A percentile compares a stretch with the other conserved stretches of the same genome.
These are phyloP conservation scores for Lagenidium sp. DNA, from an alignment of 352 stramenopile species.

Conservation along the genomic window DNA sequence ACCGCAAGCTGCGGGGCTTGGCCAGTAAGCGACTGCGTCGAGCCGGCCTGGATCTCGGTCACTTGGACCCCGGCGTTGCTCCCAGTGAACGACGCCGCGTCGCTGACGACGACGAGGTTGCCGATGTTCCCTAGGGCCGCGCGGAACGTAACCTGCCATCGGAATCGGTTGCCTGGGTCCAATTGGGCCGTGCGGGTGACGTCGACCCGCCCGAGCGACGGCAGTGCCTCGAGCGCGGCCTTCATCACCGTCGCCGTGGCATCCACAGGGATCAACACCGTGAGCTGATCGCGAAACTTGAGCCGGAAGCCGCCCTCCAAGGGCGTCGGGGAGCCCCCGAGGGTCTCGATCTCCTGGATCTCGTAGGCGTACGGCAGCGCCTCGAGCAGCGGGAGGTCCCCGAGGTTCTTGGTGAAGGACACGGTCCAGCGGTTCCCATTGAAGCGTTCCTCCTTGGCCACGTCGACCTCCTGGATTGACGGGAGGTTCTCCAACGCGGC, in stretches of 20 bases:
- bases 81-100: constrained; percentile 32
- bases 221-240: constrained; percentile 80
- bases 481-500: constrained; percentile 64
- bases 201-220: constrained; percentile 85
- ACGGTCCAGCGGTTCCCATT: constrained; percentile 91
- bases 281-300: constrained; percentile 69
- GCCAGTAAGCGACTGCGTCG: constrained; percentile 65
- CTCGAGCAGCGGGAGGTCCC: constrained; percentile 89
- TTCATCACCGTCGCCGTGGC: constrained; percentile 80
- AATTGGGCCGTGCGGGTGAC: constrained; percentile 69
- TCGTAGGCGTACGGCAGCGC: constrained; percentile 88
- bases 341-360: constrained; percentile 88
- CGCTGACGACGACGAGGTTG: constrained; percentile 33
- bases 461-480: constrained; percentile 54
- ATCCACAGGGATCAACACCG: constrained; percentile 78
- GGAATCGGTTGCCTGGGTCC: constrained; percentile 75
- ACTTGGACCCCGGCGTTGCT: constrained; percentile 41
- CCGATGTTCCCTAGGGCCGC: constrained; percentile 74
- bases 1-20: constrained; percentile 53
- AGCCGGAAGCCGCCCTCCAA: constrained; percentile 88
- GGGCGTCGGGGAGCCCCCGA: constrained; percentile 89
- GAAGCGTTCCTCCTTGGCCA: constrained; percentile 52
- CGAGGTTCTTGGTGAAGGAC: constrained; percentile 93
- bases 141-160: constrained; percentile 93
- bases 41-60: constrained; percentile 58